A percentile compares a stretch with the other conserved stretches of the same genome.
Conservation (phyloP, 495 filamentous ascomycete species). For the Filosporella fistucella region DNA sequence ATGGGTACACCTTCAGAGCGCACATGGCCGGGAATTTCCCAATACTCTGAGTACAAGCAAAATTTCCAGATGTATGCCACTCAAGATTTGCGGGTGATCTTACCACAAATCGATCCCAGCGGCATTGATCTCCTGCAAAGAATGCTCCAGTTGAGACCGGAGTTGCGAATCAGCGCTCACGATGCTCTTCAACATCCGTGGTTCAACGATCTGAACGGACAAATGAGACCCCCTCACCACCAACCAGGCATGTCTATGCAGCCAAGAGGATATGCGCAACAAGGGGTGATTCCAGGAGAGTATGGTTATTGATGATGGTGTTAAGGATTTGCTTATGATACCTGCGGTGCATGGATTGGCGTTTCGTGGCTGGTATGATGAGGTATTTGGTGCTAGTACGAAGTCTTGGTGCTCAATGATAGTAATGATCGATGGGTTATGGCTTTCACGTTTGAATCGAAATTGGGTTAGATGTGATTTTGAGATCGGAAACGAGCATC, state of each 20-base stretch:
- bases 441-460: too few relatives aligned
- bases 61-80: conserved; percentile 95
- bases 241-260: conserved; percentile 17
- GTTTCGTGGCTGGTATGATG: not conserved
- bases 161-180: conserved; percentile 81
- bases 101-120: conserved; percentile 82
- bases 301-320: conserved; percentile 18
- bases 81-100: conserved; percentile 76
- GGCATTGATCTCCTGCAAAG: conserved; percentile 81
- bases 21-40: conserved; percentile 85
- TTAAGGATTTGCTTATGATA: conserved; percentile 2
- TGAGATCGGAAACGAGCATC: too few relatives aligned
- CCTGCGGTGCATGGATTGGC: not conserved
- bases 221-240: conserved; percentile 16
- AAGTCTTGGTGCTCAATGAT: too few relatives aligned
- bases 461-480: too few relatives aligned
- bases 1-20: conserved; percentile 95
- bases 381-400: too few relatives aligned
- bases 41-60: conserved; percentile 90
- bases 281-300: conserved; percentile 10
- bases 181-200: conserved; percentile 85
- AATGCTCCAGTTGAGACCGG: conserved; percentile 91
- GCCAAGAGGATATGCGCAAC: conserved; percentile 21
- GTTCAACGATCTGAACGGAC: conserved; percentile 48
- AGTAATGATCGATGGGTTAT: too few relatives aligned